Evolutionary conservation across 2,329 filamentous ascomycete species (phyloP), one percentile per base, ranked within the genome.

Genomic region (Aspergillaceae sp.): DNA sequence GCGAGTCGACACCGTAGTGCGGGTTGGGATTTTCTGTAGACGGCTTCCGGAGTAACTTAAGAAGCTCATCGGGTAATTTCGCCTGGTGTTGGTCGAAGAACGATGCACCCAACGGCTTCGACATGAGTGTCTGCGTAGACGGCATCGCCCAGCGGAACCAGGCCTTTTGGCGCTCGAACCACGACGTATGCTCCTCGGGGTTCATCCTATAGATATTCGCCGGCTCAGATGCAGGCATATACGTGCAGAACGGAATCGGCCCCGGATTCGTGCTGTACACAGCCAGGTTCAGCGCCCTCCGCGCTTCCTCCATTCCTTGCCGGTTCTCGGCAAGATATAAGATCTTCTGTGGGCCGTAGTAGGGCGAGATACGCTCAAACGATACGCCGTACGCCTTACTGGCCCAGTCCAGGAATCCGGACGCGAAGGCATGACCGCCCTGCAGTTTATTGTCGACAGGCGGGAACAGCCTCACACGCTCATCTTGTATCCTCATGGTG

Each of bases 71-170:
- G 5, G 64, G 65, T 2, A 66, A 49, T 7, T 51, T 53, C 11
- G 56, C 52, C 46, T 62, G 56, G 30, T 66, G 61, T 19, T 51
- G 56, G 35, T 63, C 52, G 29, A 65, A 64, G 10, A 62, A 54
- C 1, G 56, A 58, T 9, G 55, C 53, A 34, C 55, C 43, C 2
- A 51, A 44, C 1, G 42, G 41, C 35, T 50, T 52, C 36, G 49
- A 47, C 30, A 51, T 54, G n/a, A 46, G 47, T 11, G 51, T 38
- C 43, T 60, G 55, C 10, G 51, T 46, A 10, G 58, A 52, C 6
- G 59, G 53, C 47, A 61, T 59, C 33, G 57, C 57, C 68, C 67
- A 70, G 47, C 68, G 58, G 49, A 67, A 60, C 67, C 67, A 70
- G 30, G 53, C 38, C 27, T 58, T 61, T 41, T 59, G 51, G 27